Evolutionary conservation across 1,139 yeast species (phyloP).

Genomic region (Candida sp.): DNA sequence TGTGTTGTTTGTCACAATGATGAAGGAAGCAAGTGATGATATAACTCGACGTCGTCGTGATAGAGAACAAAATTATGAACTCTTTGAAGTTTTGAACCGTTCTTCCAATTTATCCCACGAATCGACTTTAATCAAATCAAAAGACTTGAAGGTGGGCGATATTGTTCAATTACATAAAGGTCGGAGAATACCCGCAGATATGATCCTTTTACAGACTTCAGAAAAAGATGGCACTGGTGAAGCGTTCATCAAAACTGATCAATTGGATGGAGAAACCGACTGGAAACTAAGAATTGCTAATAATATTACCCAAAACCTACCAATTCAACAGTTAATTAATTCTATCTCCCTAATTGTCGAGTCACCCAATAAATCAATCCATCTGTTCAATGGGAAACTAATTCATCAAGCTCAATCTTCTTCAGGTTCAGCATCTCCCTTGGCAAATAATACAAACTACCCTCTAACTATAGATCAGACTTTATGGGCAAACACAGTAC

Average conservation of each 20-base stretch:
- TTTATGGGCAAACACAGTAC: slow-evolving; percentile 96
- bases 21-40: slow-evolving; percentile 95
- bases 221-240: slow-evolving; percentile 73
- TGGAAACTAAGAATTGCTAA: slow-evolving; percentile 91
- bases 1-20: slow-evolving; percentile 89
- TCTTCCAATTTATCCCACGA: slow-evolving; percentile 20
- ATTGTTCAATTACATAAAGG: slow-evolving; percentile 77
- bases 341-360: slow-evolving; percentile 59
- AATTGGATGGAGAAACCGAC: slow-evolving; percentile 98
- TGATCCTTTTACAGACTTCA: slow-evolving; percentile 79
- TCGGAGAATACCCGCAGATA: slow-evolving; percentile 88
- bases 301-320: slow-evolving; percentile 60
- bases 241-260: slow-evolving; percentile 93
- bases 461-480: slow-evolving; percentile 89
- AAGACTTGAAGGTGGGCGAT: slow-evolving; percentile 81
- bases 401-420: slow-evolving; percentile 35
- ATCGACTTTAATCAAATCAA: slow-evolving; percentile 49
- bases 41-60: slow-evolving; percentile 88
- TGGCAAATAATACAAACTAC: slow-evolving; percentile 40
- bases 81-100: slow-evolving; percentile 67
- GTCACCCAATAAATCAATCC: slow-evolving; percentile 82
- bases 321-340: slow-evolving; percentile 30
- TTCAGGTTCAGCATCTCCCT: slow-evolving; percentile 18
- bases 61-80: slow-evolving; percentile 80
- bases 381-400: slow-evolving; percentile 72